phyloP scores from a whole-genome alignment of 345 rosid genomes.

The Combretum micranthum region DNA sequence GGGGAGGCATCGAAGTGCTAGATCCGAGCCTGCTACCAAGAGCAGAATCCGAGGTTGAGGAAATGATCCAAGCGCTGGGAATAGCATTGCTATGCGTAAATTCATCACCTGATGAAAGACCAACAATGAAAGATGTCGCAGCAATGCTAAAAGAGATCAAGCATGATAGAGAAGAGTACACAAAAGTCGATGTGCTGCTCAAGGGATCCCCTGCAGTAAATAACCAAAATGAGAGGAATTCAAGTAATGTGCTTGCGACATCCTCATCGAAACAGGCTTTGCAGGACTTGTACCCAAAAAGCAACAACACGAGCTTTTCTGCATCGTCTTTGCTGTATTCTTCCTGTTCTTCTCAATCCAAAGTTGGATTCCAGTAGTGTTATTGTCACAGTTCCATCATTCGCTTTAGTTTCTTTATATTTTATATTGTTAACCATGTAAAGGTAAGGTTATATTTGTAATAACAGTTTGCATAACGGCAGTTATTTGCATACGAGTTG shows the following conservation, averaged over 20 bases:
- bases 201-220: conserved; percentile 52
- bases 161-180: conserved; percentile 72
- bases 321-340: conserved; percentile 78
- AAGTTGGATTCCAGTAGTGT: no score
- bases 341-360: conserved; percentile 16
- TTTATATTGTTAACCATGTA: no score
- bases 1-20: conserved; percentile 61
- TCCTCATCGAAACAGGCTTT: conserved; percentile 45
- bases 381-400: no score
- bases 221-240: conserved; percentile 19
- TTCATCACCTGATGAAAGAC: conserved; percentile 69
- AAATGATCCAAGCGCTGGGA: conserved; percentile 82
- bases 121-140: conserved; percentile 87
- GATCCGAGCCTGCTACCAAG: conserved; percentile 45
- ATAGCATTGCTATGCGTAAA: conserved; percentile 70
- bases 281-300: conserved; percentile 32
- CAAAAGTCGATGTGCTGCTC: conserved; percentile 64
- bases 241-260: conserved; percentile 17
- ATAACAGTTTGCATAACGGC: no score
- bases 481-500: no score
- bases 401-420: no score
- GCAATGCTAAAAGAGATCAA: conserved; percentile 96
- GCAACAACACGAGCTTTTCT: conserved; percentile 77
- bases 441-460: no score
- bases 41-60: conserved; percentile 62